Evolutionary conservation across 2,329 filamentous ascomycete genomes (phyloP).

Genomic region (Talaromyces rugulosus): DNA sequence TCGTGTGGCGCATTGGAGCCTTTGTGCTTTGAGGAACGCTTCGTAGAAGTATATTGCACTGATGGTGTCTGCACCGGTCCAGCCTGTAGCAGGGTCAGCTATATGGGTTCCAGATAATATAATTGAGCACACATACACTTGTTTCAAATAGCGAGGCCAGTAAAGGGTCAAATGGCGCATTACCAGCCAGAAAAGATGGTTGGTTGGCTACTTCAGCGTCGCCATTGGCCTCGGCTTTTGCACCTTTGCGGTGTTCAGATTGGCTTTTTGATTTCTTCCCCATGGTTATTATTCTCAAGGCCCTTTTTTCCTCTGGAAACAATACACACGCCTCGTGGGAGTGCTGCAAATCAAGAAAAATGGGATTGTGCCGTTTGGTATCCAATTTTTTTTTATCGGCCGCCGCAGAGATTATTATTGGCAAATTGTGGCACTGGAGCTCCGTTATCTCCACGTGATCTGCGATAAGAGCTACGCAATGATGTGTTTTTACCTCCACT

Average conservation of each 20-base stretch:
- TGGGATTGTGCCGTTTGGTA: neutral
- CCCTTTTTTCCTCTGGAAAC: neutral
- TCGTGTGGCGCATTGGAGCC: neutral
- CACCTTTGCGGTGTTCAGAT: constrained; percentile 20
- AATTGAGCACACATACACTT: constrained; percentile 54
- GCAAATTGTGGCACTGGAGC: constrained; percentile 11
- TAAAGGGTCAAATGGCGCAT: constrained; percentile 63
- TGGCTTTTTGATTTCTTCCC: constrained; percentile 21
- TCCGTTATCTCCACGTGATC: constrained; percentile 15
- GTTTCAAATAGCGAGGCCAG: constrained; percentile 67
- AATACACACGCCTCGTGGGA: neutral
- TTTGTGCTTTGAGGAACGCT: constrained; percentile 16
- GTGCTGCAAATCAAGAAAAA: neutral
- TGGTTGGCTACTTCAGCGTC: constrained; percentile 19
- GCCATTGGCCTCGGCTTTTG: constrained; percentile 16
- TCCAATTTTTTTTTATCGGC: constrained; percentile 11
- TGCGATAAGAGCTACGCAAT: constrained; percentile 8
- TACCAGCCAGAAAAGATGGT: constrained; percentile 49
- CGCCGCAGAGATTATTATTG: constrained; percentile 2
- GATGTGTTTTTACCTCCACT: neutral
- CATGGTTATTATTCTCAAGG: neutral
- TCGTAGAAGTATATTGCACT: constrained; percentile 18
- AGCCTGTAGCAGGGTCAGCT: constrained; percentile 22
- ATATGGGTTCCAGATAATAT: neutral
- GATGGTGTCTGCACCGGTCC: constrained; percentile 38